Evolutionary conservation across 2,329 filamentous ascomycete genomes (phyloP).

Genomic region (Fusarium longipes): DNA sequence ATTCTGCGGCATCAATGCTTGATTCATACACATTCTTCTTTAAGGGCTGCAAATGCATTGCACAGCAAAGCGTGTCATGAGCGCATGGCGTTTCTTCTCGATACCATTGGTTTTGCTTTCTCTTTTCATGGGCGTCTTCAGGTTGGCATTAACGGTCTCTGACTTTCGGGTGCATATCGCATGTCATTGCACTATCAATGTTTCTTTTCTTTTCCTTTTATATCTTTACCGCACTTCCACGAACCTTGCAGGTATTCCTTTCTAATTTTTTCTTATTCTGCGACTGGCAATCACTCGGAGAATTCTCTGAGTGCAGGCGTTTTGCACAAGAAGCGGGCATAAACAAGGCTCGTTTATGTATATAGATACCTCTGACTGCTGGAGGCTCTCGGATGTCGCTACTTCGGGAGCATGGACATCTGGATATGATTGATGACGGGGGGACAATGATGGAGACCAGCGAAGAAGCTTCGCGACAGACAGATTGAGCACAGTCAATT

Average conservation of each 20-base stretch:
- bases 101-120: slow-evolving; percentile 55
- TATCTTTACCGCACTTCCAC: slow-evolving; percentile 21
- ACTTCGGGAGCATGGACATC: slow-evolving; percentile 33
- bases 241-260: slow-evolving; percentile 35
- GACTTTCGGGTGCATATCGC: slow-evolving; percentile 39
- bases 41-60: slow-evolving; percentile 54
- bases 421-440: slow-evolving; percentile 47
- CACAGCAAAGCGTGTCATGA: slow-evolving; percentile 56
- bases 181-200: slow-evolving; percentile 34
- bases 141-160: slow-evolving; percentile 44
- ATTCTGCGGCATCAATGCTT: slow-evolving; percentile 44
- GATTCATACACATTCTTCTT: slow-evolving; percentile 49
- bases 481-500: slow-evolving; percentile 35
- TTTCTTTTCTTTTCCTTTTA: slow-evolving; percentile 36
- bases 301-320: not conserved
- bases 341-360: slow-evolving; percentile 36
- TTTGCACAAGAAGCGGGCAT: slow-evolving; percentile 23
- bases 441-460: slow-evolving; percentile 27
- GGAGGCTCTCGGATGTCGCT: slow-evolving; percentile 30
- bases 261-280: slow-evolving; percentile 40
- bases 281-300: slow-evolving; percentile 14
- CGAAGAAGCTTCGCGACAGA: slow-evolving; percentile 32
- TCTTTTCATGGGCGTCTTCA: slow-evolving; percentile 44
- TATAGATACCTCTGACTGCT: slow-evolving; percentile 44
- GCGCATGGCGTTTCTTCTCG: slow-evolving; percentile 57